Evolutionary conservation across 768 basidiomycete species (phyloP).

Genomic region (Botryobasidium botryosum): DNA sequence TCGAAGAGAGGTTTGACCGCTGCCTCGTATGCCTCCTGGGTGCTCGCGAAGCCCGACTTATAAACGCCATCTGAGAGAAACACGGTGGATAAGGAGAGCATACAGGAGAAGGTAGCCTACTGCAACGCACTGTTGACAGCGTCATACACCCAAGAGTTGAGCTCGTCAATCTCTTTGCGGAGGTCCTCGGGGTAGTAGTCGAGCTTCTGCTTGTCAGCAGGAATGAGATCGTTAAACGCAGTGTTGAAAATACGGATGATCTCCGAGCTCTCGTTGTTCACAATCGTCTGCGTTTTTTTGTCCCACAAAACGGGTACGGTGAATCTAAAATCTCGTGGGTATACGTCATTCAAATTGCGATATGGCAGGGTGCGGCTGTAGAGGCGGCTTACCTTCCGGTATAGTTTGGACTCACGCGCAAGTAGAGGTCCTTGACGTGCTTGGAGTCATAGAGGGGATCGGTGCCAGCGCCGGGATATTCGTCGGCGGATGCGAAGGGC

Average conservation of each 20-base stretch:
- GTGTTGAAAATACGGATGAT: slow-evolving; percentile 89
- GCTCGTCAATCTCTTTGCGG: slow-evolving; percentile 56
- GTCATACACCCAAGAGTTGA: slow-evolving; percentile 79
- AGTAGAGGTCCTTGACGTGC: slow-evolving; percentile 75
- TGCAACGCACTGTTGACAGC: slow-evolving; percentile 55
- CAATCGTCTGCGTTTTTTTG: slow-evolving; percentile 69
- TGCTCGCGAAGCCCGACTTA: slow-evolving; percentile 71
- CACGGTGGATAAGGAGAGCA: background rate
- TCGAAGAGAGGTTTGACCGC: slow-evolving; percentile 61
- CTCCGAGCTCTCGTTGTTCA: slow-evolving; percentile 92
- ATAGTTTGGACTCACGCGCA: slow-evolving; percentile 56
- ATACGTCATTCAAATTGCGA: background rate
- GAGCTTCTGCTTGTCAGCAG: slow-evolving; percentile 38
- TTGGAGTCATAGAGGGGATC: slow-evolving; percentile 56
- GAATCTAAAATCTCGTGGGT: slow-evolving; percentile 28
- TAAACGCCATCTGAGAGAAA: slow-evolving; percentile 57
- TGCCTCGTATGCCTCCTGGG: slow-evolving; percentile 62
- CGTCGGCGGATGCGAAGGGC: slow-evolving; percentile 60
- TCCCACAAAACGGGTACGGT: slow-evolving; percentile 91
- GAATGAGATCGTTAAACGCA: slow-evolving; percentile 58
- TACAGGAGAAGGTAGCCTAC: background rate
- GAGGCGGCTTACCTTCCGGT: slow-evolving; percentile 37
- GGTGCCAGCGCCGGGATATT: slow-evolving; percentile 52
- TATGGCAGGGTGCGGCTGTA: background rate
- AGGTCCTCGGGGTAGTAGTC: slow-evolving; percentile 68